Evolutionary conservation across 2,329 filamentous ascomycete species (phyloP), one percentile per base, ranked within the genome.

Genomic region (Sarocladium strictum): DNA sequence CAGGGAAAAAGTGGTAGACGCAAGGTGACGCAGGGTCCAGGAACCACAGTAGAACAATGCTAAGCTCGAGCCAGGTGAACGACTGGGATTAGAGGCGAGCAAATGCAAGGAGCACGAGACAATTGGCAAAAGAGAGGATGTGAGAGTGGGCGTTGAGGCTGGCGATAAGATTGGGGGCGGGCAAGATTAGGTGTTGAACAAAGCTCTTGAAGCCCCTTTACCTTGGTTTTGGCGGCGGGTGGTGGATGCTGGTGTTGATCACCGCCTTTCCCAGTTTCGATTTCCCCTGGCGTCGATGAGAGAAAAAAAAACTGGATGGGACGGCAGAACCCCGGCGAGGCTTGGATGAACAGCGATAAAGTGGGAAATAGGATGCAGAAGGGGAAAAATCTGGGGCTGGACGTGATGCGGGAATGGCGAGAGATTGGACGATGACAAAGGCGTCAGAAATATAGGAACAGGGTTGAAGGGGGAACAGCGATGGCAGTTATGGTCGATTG

Each of bases 11-110:
- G 27, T n/a, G 50, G 50, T 24, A 17, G 32, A 53, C 33, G 35
- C 50, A 40, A 21, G 35, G 33, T 40, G 50, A 53, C 33, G 50
- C 50, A 53, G 50, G 50, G 50, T 53, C 50, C 50, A 53, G 27
- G 50, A 53, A n/a, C 26, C 32, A 53, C 50, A 12, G 21, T 21
- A 26, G 50, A 53, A 53, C 50, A 53, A 53, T 53, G 50, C 35
- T 53, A 53, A 38, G 50, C 50, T 53, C 35, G 33, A 40, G 35
- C 50, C 50, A 53, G 33, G 47, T 19, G 3, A n/a, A 23, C 11
- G n/a, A 29, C 26, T 24, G 26, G 23, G 19, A 35, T 51, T 35
- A 29, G 11, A 33, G 24, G 17, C 27, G 47, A 35, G 47, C 27
- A 35, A 29, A 14, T 19, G 17, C 47, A 35, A 51, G 29, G n/a